phyloP scores from a whole-genome alignment of 2,329 filamentous ascomycete genomes.

The Xylaria sp. region DNA sequence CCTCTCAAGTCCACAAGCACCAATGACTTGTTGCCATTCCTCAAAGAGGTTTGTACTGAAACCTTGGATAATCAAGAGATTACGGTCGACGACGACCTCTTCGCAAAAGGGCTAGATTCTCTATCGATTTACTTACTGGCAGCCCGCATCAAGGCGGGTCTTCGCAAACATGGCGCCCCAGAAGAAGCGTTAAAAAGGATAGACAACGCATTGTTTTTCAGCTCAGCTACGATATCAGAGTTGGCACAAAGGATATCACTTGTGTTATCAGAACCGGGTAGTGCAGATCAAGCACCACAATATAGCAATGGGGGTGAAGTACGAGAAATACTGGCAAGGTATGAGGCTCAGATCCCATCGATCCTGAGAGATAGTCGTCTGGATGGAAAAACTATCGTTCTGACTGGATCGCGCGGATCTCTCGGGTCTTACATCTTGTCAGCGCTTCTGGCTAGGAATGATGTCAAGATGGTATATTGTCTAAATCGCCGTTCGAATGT shows the following conservation, averaged over 20 bases:
- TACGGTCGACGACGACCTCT: slow-evolving; percentile 40
- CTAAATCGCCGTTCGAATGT: slow-evolving; percentile 32
- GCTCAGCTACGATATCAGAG: slow-evolving; percentile 25
- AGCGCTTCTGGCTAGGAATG: slow-evolving; percentile 28
- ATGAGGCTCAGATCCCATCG: slow-evolving; percentile 26
- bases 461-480: slow-evolving; percentile 34
- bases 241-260: slow-evolving; percentile 26
- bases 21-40: slow-evolving; percentile 36
- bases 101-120: slow-evolving; percentile 42
- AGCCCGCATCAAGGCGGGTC: slow-evolving; percentile 43
- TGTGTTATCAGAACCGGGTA: slow-evolving; percentile 16
- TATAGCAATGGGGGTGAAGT: background rate
- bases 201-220: slow-evolving; percentile 30
- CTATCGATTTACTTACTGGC: slow-evolving; percentile 40
- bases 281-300: background rate
- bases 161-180: slow-evolving; percentile 34
- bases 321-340: slow-evolving; percentile 24
- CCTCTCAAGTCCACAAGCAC: slow-evolving; percentile 34
- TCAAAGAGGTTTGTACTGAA: slow-evolving; percentile 40
- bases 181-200: slow-evolving; percentile 33
- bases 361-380: slow-evolving; percentile 1
- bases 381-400: slow-evolving; percentile 27
- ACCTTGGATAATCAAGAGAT: slow-evolving; percentile 38
- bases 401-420: slow-evolving; percentile 39
- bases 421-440: slow-evolving; percentile 38